Conservation (phyloP, 2,329 filamentous ascomycete genomes). For the Fusarium sp. region DNA sequence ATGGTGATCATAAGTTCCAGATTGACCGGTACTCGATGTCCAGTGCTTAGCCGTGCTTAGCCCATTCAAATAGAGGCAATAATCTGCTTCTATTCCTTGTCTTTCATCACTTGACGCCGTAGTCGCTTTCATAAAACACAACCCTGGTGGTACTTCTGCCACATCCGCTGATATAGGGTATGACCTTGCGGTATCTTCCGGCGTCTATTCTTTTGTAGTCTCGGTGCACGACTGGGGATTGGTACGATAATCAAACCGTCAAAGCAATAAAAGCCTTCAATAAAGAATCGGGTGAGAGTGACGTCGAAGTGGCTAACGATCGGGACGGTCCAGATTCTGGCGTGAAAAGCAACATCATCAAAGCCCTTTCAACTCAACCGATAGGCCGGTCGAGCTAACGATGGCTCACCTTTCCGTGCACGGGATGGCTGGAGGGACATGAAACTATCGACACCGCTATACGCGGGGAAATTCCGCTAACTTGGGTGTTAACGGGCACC, state of each 20-base stretch:
- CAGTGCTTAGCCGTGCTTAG: neutral
- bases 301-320: neutral
- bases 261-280: neutral
- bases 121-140: neutral
- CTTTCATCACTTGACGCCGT: neutral
- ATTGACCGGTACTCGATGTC: neutral
- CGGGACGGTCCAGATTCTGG: slow-evolving; percentile 12
- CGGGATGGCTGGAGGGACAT: slow-evolving; percentile 1
- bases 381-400: slow-evolving; percentile 15
- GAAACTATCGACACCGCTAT: slow-evolving; percentile 12
- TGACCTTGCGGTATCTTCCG: neutral
- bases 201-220: neutral
- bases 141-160: neutral
- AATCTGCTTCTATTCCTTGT: neutral
- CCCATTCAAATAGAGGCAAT: slow-evolving; percentile 6
- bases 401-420: slow-evolving; percentile 3
- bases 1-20: neutral
- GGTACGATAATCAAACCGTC: neutral
- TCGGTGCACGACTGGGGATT: neutral
- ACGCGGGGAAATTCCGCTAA: slow-evolving; percentile 19
- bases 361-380: slow-evolving; percentile 9
- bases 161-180: slow-evolving; percentile 6
- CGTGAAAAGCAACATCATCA: slow-evolving; percentile 1
- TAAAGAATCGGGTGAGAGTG: slow-evolving; percentile 12
- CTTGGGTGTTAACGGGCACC: neutral